Conservation (phyloP, 2,329 filamentous ascomycete genomes). For the Exutisphaerella laricina region DNA sequence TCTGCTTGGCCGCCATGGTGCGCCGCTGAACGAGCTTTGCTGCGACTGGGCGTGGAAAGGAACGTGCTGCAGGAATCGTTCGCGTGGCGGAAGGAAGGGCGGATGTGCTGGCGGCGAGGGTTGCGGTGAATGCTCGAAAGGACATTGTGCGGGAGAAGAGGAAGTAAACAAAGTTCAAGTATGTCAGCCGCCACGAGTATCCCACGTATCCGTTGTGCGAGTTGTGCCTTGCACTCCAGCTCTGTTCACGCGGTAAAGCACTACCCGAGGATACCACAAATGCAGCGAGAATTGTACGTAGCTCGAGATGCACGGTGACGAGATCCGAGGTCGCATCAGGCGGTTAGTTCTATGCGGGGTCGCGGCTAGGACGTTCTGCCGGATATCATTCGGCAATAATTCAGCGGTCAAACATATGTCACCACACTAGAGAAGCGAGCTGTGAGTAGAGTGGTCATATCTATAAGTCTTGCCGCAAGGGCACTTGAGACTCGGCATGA, state of each 20-base stretch:
- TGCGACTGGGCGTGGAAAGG: conserved; percentile 30
- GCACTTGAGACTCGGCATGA: conserved; percentile 16
- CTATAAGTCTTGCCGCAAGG: neutral
- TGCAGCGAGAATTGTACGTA: no score
- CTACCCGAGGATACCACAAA: neutral
- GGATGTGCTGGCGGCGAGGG: neutral
- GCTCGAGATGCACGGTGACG: no score
- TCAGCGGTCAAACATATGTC: no score
- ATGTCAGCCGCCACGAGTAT: neutral
- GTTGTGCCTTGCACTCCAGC: no score
- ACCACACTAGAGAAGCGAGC: no score
- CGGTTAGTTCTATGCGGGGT: no score
- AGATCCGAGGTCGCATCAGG: no score
- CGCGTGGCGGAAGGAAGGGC: conserved; percentile 14
- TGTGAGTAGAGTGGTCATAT: no score
- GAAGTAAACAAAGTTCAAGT: neutral
- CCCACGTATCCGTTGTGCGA: neutral
- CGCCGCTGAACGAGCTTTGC: conserved; percentile 33
- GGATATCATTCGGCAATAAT: no score
- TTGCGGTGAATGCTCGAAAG: conserved; percentile 1
- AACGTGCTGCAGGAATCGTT: conserved; percentile 19
- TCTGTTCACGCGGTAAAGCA: no score
- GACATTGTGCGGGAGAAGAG: neutral
- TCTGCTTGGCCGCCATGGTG: conserved; percentile 34
- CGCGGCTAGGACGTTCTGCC: no score